phyloP scores from a whole-genome alignment of 345 rosid genomes.

The Aquilaria sinensis region DNA sequence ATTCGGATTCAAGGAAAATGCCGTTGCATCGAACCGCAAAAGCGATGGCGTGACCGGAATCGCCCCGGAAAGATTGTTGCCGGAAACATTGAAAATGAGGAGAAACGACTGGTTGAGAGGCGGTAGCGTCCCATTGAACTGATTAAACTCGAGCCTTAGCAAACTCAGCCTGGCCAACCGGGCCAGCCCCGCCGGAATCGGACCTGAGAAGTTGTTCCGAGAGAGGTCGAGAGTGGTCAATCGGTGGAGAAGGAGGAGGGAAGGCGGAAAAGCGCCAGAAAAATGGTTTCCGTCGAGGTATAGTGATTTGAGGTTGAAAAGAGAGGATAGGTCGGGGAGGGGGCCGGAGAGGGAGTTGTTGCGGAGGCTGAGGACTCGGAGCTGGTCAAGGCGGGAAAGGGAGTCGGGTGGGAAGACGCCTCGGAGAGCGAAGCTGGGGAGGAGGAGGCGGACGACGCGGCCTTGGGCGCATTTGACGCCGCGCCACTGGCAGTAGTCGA shows the following conservation, averaged over 20 bases:
- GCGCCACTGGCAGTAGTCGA: constrained; percentile 93
- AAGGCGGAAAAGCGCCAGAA: constrained; percentile 67
- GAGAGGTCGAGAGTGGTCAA: constrained; percentile 56
- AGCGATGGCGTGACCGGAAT: constrained; percentile 66
- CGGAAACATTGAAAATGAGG: constrained; percentile 52
- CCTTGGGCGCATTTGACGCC: constrained; percentile 84
- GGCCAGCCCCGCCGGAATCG: constrained; percentile 46
- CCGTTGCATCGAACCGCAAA: constrained; percentile 46
- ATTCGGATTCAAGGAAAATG: constrained; percentile 57
- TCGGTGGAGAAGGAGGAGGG: constrained; percentile 57
- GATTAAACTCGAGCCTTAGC: constrained; percentile 59
- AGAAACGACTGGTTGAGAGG: constrained; percentile 66
- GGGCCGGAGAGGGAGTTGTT: constrained; percentile 85
- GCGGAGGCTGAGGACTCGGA: constrained; percentile 69
- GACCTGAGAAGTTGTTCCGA: constrained; percentile 43
- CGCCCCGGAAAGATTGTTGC: constrained; percentile 65
- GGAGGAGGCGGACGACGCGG: constrained; percentile 65
- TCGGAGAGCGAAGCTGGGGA: constrained; percentile 50
- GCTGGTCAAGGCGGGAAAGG: constrained; percentile 84
- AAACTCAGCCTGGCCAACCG: constrained; percentile 47
- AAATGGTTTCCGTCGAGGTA: constrained; percentile 52
- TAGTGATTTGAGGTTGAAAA: constrained; percentile 64
- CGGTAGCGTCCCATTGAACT: constrained; percentile 62
- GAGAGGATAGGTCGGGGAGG: constrained; percentile 74
- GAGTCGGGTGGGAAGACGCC: constrained; percentile 57